Conservation (phyloP, 2,329 filamentous ascomycete species). For the Didymella pomorum region DNA sequence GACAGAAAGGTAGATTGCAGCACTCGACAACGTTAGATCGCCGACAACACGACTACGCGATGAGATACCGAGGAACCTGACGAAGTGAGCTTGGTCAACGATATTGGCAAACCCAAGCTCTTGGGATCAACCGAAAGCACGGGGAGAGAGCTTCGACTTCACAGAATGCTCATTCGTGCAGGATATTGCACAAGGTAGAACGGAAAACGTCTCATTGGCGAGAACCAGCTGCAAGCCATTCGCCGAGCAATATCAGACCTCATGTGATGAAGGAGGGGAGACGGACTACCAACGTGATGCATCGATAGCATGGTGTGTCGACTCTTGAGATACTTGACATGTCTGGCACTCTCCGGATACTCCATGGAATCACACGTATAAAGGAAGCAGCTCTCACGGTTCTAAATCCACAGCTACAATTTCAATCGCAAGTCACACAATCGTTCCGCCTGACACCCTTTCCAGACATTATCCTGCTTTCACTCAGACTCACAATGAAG, state of each 20-base stretch:
- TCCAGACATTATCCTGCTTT: not conserved
- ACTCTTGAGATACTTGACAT: no score
- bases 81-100: not conserved
- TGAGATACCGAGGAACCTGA: not conserved
- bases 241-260: not conserved
- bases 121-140: not conserved
- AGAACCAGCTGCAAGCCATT: not conserved
- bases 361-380: not conserved
- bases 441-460: not conserved
- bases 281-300: not conserved
- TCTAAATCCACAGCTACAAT: not conserved
- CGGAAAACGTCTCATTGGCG: not conserved
- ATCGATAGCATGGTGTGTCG: not conserved
- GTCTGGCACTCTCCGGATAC: no score
- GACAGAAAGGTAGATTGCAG: not conserved
- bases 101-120: not conserved
- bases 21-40: not conserved
- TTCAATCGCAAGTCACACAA: not conserved
- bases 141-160: not conserved
- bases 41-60: not conserved
- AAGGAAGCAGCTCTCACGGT: not conserved
- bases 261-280: not conserved
- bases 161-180: not conserved
- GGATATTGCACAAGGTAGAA: no score
- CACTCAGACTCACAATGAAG: conserved; percentile 29